phyloP scores from a whole-genome alignment of 1,284 basidiomycete genomes.

The Tranzscheliella williamsii region DNA sequence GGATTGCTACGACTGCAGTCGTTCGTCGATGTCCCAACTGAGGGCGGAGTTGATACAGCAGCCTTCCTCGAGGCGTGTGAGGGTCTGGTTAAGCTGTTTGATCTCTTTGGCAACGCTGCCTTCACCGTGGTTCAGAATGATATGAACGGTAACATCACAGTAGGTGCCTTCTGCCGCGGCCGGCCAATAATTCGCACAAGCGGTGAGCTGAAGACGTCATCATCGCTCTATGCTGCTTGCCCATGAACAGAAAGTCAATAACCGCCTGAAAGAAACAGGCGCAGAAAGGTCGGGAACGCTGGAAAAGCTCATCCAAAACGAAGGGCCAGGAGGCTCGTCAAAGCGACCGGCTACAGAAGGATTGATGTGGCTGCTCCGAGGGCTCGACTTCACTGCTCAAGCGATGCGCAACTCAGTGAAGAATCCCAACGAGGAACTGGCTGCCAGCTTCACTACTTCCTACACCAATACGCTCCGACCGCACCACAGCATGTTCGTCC shows the following conservation, averaged over 20 bases:
- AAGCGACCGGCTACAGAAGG: constrained; percentile 86
- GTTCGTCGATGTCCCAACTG: constrained; percentile 75
- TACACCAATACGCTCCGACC: constrained; percentile 83
- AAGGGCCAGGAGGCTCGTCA: constrained; percentile 75
- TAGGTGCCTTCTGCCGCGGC: constrained; percentile 13
- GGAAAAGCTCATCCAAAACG: constrained; percentile 80
- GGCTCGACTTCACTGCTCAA: constrained; percentile 85
- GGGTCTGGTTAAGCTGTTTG: constrained; percentile 91
- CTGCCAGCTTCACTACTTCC: constrained; percentile 75
- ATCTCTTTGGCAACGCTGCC: constrained; percentile 83
- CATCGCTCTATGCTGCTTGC: too few species aligned
- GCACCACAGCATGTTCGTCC: constrained; percentile 85
- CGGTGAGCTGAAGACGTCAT: too few species aligned
- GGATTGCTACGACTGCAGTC: constrained; percentile 24
- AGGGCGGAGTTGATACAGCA: constrained; percentile 85
- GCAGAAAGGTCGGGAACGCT: constrained; percentile 71
- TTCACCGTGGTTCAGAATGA: constrained; percentile 85
- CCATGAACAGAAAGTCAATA: constrained; percentile 67
- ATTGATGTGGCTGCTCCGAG: constrained; percentile 87
- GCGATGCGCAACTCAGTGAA: constrained; percentile 76
- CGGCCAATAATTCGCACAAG: background rate
- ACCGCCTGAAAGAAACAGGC: constrained; percentile 72
- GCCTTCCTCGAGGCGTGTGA: constrained; percentile 86
- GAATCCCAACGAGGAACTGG: constrained; percentile 74
- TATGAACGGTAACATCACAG: constrained; percentile 84